Evolutionary conservation across 225 moss, liverwort and hornwort genomes (phyloP), one percentile per base, ranked within the genome.

Genomic region (Neckera pumila): DNA sequence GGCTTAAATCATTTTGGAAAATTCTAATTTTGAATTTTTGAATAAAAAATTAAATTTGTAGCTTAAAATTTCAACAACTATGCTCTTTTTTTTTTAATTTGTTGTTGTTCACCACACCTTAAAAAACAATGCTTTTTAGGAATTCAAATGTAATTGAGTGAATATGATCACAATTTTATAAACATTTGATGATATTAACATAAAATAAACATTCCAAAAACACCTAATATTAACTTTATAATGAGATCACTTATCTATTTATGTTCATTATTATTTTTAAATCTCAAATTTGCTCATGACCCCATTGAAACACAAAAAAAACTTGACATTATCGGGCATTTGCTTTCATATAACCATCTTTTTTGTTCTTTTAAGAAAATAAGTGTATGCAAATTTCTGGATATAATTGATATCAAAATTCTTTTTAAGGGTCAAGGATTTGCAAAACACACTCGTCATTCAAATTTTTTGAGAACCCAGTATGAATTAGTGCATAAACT

Each of bases 281-380:
- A 28, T 28, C 43, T 43, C 10, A 17, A 43, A 43, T 72, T 72
- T 43, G 11, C 11, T 73, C 18, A 18, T 73, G n/a, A n/a, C n/a
- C 15, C 6, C 4, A 47, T 0, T 0, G 0, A 0, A 2, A 45
- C 1, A 30, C 15, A 30, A 6, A 16, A 47, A 16, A 0, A 5
- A 18, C 11, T 73, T 45, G 11, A 74, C 7, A 4, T 3, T 17
- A 45, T 0, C 0, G 0, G 28, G 17, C 10, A 10, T 30, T 73
- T 30, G 11, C 0, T 3, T 30, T 30, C 1, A 7, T 30, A 17
- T 0, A 45, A 47, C 18, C 11, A 30, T 10, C 10, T 40, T 27
- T 71, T 45, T 28, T 45, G 17, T 3, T 27, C 16, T 27, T 10
- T 5, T 3, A 3, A 30, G 1, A 73, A 43, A 45, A 17, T 9